These are phyloP conservation scores for Calocera viscosa DNA, from an alignment of 768 basidiomycete genomes.

Conservation along the genomic window DNA sequence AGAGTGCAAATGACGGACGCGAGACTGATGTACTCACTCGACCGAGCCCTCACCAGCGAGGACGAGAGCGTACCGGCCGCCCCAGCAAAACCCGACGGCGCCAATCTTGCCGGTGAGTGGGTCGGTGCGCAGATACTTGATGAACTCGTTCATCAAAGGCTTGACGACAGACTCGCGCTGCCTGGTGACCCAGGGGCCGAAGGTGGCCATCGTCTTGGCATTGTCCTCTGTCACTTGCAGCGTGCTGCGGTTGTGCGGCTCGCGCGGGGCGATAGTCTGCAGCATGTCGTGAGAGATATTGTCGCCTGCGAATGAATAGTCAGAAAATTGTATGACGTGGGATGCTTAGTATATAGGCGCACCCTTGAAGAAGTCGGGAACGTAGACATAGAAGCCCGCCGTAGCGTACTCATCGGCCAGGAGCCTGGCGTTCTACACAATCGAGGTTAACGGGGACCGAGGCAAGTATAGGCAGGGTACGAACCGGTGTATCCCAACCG, in stretches of 20 bases:
- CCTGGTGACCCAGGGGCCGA: slow-evolving; percentile 26
- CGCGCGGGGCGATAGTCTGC: too few relatives aligned
- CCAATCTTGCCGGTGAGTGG: slow-evolving; percentile 24
- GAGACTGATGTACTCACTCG: too few relatives aligned
- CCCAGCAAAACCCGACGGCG: slow-evolving; percentile 29
- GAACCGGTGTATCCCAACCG: slow-evolving; percentile 23
- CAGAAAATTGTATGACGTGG: too few relatives aligned
- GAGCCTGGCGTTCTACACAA: slow-evolving; percentile 12
- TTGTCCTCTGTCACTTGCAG: slow-evolving; percentile 16
- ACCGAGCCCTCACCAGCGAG: background rate
- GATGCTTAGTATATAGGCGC: too few relatives aligned
- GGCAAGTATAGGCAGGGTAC: background rate
- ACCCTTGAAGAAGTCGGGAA: slow-evolving; percentile 28
- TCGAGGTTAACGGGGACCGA: background rate
- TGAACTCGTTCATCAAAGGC: slow-evolving; percentile 25
- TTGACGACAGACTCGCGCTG: slow-evolving; percentile 26
- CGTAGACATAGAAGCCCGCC: slow-evolving; percentile 24
- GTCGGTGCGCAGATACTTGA: slow-evolving; percentile 25
- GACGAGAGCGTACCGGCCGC: slow-evolving; percentile 22
- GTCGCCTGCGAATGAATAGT: too few relatives aligned
- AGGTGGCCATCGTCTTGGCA: slow-evolving; percentile 22
- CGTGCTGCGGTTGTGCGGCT: too few relatives aligned
- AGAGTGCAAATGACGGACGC: too few relatives aligned
- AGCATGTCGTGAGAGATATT: too few relatives aligned
- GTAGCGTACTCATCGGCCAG: slow-evolving; percentile 28